These are phyloP conservation scores for Alternaria brassicae DNA, from an alignment of 2,329 filamentous ascomycete genomes.

Conservation along the genomic window DNA sequence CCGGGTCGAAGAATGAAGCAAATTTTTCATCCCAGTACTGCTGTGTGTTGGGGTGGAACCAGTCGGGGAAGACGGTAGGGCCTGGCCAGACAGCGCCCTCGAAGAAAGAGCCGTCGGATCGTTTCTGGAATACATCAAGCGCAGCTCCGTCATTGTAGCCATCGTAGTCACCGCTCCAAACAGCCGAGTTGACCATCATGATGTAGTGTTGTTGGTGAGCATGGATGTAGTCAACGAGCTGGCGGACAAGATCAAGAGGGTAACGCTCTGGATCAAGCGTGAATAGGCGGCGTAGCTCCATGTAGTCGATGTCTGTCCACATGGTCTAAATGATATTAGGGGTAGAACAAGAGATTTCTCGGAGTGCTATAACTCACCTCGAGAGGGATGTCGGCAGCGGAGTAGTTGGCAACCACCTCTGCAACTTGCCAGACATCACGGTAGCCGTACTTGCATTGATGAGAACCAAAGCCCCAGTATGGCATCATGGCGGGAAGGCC, in stretches of 20 bases:
- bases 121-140: slow-evolving; percentile 61
- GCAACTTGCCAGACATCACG: slow-evolving; percentile 68
- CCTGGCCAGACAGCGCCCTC: slow-evolving; percentile 80
- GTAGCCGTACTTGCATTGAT: slow-evolving; percentile 60
- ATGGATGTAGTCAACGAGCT: slow-evolving; percentile 72
- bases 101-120: slow-evolving; percentile 63
- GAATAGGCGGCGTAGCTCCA: slow-evolving; percentile 67
- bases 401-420: slow-evolving; percentile 72
- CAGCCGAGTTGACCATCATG: slow-evolving; percentile 79
- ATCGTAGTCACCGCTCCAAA: slow-evolving; percentile 55
- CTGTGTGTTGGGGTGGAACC: slow-evolving; percentile 71
- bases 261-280: slow-evolving; percentile 70
- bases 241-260: slow-evolving; percentile 66
- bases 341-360: neutral
- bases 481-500: slow-evolving; percentile 58
- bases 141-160: slow-evolving; percentile 69
- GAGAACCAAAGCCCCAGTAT: slow-evolving; percentile 62
- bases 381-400: slow-evolving; percentile 65
- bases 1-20: slow-evolving; percentile 67
- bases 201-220: slow-evolving; percentile 72
- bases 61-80: slow-evolving; percentile 75
- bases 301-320: slow-evolving; percentile 78
- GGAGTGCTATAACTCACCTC: slow-evolving; percentile 23
- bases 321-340: slow-evolving; percentile 62
- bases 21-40: slow-evolving; percentile 76